Evolutionary conservation across 257 asterid genomes (phyloP).

Genomic region (Plantago elongata): DNA sequence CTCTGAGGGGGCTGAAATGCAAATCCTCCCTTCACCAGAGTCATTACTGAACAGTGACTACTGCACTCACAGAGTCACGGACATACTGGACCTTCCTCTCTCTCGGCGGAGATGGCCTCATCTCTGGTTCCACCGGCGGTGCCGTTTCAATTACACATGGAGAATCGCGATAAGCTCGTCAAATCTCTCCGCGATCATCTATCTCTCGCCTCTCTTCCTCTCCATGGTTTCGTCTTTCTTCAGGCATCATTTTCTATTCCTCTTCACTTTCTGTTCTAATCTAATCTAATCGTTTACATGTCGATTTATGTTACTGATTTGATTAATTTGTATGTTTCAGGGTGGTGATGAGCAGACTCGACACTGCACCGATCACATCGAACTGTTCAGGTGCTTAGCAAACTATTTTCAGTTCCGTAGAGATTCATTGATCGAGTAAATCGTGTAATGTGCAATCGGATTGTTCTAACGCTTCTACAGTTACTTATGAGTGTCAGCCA

Average conservation of each 20-base stretch:
- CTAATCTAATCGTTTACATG: neutral
- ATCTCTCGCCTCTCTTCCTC: conserved; percentile 45
- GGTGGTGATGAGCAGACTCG: conserved; percentile 93
- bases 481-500: no score
- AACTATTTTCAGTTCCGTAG: neutral
- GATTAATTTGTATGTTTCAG: conserved; percentile 31
- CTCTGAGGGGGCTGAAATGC: no score
- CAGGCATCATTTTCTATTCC: conserved; percentile 39
- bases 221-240: conserved; percentile 57
- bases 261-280: conserved; percentile 3
- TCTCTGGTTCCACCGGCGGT: conserved; percentile 72
- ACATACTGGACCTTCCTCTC: no score
- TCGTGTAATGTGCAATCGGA: no score
- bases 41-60: no score
- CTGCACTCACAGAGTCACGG: neutral
- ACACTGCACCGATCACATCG: conserved; percentile 79
- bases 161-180: conserved; percentile 64
- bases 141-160: conserved; percentile 54
- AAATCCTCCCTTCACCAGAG: no score
- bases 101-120: conserved; percentile 3
- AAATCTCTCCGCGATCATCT: conserved; percentile 57
- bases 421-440: no score
- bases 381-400: conserved; percentile 64
- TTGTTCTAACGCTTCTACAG: no score
- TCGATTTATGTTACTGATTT: neutral